Percentiles rank a stretch among this genome's conserved stretches.
Conservation (phyloP, 495 filamentous ascomycete genomes). For the Hyaloscypha bicolor region DNA sequence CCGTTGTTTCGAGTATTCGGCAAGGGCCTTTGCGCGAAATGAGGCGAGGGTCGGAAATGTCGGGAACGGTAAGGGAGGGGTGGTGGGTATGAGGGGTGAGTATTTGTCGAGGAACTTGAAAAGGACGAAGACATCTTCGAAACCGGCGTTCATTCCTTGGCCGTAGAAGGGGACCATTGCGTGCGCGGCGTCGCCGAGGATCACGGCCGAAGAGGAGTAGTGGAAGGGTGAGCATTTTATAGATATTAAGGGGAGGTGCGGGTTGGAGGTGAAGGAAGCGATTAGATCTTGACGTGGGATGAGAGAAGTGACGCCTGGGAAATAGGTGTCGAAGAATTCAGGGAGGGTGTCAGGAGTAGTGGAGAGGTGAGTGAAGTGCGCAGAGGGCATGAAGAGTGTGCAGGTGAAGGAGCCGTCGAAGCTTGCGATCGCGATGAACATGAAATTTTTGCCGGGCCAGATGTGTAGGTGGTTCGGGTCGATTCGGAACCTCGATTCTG, state of each 20-base stretch:
- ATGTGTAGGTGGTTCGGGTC: slow-evolving; percentile 95
- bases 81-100: neutral
- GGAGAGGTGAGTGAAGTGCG: slow-evolving; percentile 60
- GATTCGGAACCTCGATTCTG: slow-evolving; percentile 67
- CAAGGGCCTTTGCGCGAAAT: slow-evolving; percentile 61
- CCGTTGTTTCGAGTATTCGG: slow-evolving; percentile 72
- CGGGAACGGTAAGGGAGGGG: neutral
- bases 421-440: slow-evolving; percentile 97
- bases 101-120: slow-evolving; percentile 74
- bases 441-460: slow-evolving; percentile 88
- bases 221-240: slow-evolving; percentile 92
- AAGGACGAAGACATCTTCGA: slow-evolving; percentile 83
- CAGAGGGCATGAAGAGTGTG: slow-evolving; percentile 82
- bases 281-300: slow-evolving; percentile 69
- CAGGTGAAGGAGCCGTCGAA: slow-evolving; percentile 91
- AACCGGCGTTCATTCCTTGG: slow-evolving; percentile 84
- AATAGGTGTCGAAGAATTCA: slow-evolving; percentile 74
- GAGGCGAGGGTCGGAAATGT: slow-evolving; percentile 31
- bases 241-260: slow-evolving; percentile 87
- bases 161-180: slow-evolving; percentile 97
- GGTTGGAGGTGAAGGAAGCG: slow-evolving; percentile 73
- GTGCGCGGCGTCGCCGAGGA: slow-evolving; percentile 93
- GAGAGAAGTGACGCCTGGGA: slow-evolving; percentile 87
- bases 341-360: slow-evolving; percentile 56
- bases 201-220: slow-evolving; percentile 72